A percentile compares a stretch with the other conserved stretches of the same genome.
These are phyloP conservation scores for Anisodus tanguticus DNA, from an alignment of 257 asterid genomes.

Conservation along the genomic window DNA sequence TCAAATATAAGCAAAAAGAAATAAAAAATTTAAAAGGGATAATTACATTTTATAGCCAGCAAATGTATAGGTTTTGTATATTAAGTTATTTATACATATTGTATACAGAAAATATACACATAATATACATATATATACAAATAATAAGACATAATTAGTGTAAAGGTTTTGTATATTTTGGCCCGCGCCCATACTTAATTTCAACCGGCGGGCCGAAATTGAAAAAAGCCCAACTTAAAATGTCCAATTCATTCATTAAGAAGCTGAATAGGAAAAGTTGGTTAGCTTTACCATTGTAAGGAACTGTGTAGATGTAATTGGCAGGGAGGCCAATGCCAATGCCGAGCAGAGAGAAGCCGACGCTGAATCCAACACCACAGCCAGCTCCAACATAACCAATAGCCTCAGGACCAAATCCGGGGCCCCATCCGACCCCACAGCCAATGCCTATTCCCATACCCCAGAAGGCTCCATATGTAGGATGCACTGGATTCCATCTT, in stretches of 20 bases:
- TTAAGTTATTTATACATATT: too few species aligned
- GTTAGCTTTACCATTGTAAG: constrained; percentile 56
- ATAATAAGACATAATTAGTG: too few species aligned
- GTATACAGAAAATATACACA: too few species aligned
- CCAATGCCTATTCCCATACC: constrained; percentile 93
- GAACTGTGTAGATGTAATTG: constrained; percentile 55
- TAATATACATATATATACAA: too few species aligned
- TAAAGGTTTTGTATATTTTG: too few species aligned
- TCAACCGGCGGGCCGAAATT: too few species aligned
- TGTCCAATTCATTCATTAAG: not conserved
- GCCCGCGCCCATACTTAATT: too few species aligned
- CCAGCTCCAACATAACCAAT: constrained; percentile 95
- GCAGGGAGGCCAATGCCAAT: constrained; percentile 90
- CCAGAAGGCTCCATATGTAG: constrained; percentile 92
- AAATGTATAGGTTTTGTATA: too few species aligned
- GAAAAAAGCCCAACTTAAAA: not conserved
- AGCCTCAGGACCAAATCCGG: constrained; percentile 96
- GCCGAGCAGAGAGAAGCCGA: constrained; percentile 82
- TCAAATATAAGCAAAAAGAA: not conserved
- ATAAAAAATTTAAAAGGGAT: not conserved
- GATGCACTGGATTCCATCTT: constrained; percentile 95
- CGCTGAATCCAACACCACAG: constrained; percentile 88
- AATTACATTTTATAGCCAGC: too few species aligned
- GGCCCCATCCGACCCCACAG: constrained; percentile 99
- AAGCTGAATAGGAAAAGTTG: not conserved